Conservation (phyloP, 2,329 filamentous ascomycete species). For the Epichloe sylvatica region DNA sequence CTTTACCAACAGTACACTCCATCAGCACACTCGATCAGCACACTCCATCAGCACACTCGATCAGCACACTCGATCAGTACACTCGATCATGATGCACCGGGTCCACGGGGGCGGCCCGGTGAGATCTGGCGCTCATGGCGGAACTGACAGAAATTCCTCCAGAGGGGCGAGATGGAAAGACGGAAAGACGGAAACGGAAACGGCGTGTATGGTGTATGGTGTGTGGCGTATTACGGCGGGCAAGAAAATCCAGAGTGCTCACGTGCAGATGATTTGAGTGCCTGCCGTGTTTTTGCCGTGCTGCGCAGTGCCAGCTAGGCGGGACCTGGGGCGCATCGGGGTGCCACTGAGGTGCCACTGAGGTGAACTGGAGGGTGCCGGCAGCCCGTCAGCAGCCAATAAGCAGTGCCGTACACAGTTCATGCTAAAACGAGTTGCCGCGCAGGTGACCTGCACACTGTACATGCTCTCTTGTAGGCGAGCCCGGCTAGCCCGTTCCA, state of each 20-base stretch:
- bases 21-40: too few species aligned
- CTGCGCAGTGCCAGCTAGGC: slow-evolving; percentile 5
- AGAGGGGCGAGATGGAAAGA: neutral
- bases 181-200: neutral
- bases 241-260: slow-evolving; percentile 6
- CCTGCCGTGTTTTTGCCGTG: neutral
- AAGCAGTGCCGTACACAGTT: neutral
- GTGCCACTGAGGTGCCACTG: neutral
- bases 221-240: neutral
- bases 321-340: slow-evolving; percentile 4
- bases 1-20: too few species aligned
- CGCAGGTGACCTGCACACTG: slow-evolving; percentile 3
- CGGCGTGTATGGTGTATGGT: too few species aligned
- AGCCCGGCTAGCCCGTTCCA: too few species aligned
- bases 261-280: slow-evolving; percentile 6
- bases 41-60: too few species aligned
- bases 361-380: slow-evolving; percentile 1
- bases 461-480: neutral
- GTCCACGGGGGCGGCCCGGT: neutral
- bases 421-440: neutral
- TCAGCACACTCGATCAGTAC: too few species aligned
- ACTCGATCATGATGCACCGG: too few species aligned
- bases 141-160: neutral
- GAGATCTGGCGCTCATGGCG: neutral
- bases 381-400: slow-evolving; percentile 4